These are phyloP conservation scores for Suhomyces ambrosiae DNA, from an alignment of 1,139 yeast genomes.

Conservation along the genomic window DNA sequence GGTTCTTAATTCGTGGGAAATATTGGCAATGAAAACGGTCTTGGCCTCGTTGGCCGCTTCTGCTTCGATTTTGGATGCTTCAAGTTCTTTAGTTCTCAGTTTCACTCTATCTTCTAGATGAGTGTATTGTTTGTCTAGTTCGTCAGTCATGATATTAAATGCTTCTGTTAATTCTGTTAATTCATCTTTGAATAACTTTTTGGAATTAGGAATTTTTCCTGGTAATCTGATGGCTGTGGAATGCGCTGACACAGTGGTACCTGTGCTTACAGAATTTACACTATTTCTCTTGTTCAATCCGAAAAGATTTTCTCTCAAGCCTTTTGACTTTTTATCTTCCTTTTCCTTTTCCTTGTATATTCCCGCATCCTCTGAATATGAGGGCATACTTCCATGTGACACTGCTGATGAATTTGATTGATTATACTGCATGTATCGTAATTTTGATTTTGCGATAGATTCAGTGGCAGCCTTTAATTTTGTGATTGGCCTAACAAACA, in stretches of 20 bases:
- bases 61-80: constrained; percentile 85
- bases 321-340: background rate
- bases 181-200: constrained; percentile 76
- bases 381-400: constrained; percentile 2
- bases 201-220: constrained; percentile 55
- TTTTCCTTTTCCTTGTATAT: background rate
- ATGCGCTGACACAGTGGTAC: constrained; percentile 33
- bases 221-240: constrained; percentile 49
- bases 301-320: no score
- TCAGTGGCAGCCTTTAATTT: constrained; percentile 84
- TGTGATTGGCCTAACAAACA: constrained; percentile 83
- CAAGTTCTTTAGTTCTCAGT: constrained; percentile 83
- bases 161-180: constrained; percentile 85
- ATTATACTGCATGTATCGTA: constrained; percentile 2
- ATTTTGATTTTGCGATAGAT: constrained; percentile 43
- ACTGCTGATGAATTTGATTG: constrained; percentile 4
- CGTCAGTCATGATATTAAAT: constrained; percentile 88
- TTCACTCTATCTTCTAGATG: constrained; percentile 89
- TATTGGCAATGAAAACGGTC: constrained; percentile 91
- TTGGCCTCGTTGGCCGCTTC: constrained; percentile 95
- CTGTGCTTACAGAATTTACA: constrained; percentile 31
- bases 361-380: constrained; percentile 1
- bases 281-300: constrained; percentile 23
- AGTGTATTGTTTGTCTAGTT: constrained; percentile 77
- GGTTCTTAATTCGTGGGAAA: constrained; percentile 92